A percentile compares a stretch with the other conserved stretches of the same genome.
Evolutionary conservation across 345 rosid genomes (phyloP).

Genomic region (Leavenworthia alabamica): DNA sequence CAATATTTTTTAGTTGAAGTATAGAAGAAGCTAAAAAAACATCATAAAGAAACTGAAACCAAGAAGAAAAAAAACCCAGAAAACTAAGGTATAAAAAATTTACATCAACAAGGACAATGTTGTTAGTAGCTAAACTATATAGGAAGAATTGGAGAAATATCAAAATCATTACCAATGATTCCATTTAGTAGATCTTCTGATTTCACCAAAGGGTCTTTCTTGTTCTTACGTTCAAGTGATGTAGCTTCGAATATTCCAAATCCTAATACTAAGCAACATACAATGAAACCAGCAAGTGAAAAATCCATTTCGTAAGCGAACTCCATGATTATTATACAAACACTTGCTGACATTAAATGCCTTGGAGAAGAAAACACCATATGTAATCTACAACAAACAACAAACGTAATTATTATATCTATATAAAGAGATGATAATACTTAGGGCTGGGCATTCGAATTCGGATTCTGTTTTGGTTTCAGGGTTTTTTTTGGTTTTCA

Average conservation of each 20-base stretch:
- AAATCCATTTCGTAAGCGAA: constrained; percentile 75
- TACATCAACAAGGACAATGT: constrained; percentile 18
- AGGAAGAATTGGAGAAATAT: constrained; percentile 30
- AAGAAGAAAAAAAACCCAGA: background rate
- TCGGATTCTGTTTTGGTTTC: too few species aligned
- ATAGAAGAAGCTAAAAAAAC: too few species aligned
- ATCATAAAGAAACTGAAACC: too few species aligned
- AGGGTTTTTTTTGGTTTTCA: too few species aligned
- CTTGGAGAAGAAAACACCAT: constrained; percentile 99
- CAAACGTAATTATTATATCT: too few species aligned
- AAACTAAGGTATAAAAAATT: constrained; percentile 2
- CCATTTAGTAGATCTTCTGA: constrained; percentile 44
- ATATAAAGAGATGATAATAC: too few species aligned
- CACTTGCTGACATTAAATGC: constrained; percentile 85
- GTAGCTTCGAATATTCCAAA: constrained; percentile 85
- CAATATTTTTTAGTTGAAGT: too few species aligned
- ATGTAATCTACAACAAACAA: constrained; percentile 59
- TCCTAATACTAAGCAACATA: constrained; percentile 74
- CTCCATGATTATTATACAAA: constrained; percentile 79
- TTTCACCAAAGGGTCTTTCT: constrained; percentile 48
- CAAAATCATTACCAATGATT: constrained; percentile 43
- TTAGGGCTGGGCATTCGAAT: too few species aligned
- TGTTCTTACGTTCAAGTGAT: constrained; percentile 57
- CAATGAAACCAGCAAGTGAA: constrained; percentile 67
- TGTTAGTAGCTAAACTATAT: constrained; percentile 20